Base-by-base conservation (phyloP, 805 yeast genomes). In the Pichia kluyveri region DNA sequence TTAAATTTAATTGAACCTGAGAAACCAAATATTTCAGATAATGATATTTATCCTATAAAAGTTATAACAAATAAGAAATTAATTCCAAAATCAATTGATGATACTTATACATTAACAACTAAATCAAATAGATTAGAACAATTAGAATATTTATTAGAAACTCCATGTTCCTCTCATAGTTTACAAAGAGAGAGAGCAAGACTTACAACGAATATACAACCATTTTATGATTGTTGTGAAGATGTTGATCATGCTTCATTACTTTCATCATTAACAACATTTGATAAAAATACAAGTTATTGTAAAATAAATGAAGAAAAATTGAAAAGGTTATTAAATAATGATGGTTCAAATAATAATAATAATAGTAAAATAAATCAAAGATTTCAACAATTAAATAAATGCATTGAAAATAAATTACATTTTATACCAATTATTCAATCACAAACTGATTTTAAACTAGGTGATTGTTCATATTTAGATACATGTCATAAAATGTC, bases 381-480 rank as follows among this genome's bases (percentile, higher is more conserved):
- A 8, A 32, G 44, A 34, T 54, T 46, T 40, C 26, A 40, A 8
- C 54, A 45, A 8, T 31, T 73, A 62, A 55, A 57, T 19, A 54
- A 57, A 46, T 67, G 70, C 50, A 42, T 67, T 18, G 62, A 56
- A 40, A 55, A 54, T 18, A 72, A 71, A 47, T 72, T 73, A 46
- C 84, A 79, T 60, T 77, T 70, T 54, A 67, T 78, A n/a, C 82
- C 82, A 12, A 66, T 76, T 31, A 63, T 77, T 31, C 77, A 76
- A 50, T 48, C 62, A 15, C 81, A 77, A 48, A 88, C 96, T 0
- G 97, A 91, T 57, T 47, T 67, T 2, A 66, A 72, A 17, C 62
- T 87, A 8, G 97, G 96, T 1, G 97, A 90, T 63, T 90, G 98
- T 61, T 89, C 96, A 10, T 90, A 90, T 60, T 71, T 90, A 50